Base-by-base conservation (phyloP, 2,329 filamentous ascomycete species). In the Chrysoporthe deuterocubensis region DNA sequence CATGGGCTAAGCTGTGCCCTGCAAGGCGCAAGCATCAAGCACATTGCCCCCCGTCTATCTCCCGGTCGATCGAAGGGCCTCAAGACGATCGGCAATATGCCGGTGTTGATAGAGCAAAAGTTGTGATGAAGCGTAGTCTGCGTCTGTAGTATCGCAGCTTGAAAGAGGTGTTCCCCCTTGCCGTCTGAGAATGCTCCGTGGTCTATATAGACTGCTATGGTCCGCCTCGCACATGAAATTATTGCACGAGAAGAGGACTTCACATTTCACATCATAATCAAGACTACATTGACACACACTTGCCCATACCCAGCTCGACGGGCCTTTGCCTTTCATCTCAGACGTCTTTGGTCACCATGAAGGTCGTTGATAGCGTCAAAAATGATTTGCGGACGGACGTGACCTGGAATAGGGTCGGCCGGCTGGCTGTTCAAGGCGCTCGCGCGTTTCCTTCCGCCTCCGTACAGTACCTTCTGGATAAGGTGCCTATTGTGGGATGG, bases 401-500 rank as follows among this genome's bases (percentile, higher is more conserved):
- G 44, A 81, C 78, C 48, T 76, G 80, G 67, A 77, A 76, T 34
- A 74, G 76, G 61, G 75, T 74, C 6, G 74, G 73, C 37, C 72
- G 75, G 2, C 76, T 79, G 21, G 71, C 76, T 56, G 70, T 67
- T 43, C 69, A 70, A 6, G 74, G 76, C n/a, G 75, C 75, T 9
- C 71, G 69, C 43, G 76, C 76, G n/a, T 71, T 89, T 0, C 87
- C 88, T 0, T 82, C 83, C 2, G 84, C 83, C 9, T 78, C 86
- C 1, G 80, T 76, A 5, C 82, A 87, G 62, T 90, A 91, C 72
- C 77, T 87, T 7, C 69, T 83, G 44, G 86, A 88, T 69, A 90
- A 90, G 74, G 78, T 89, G 3, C 89, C 88, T 1, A 85, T 90
- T 54, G 77, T 87, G 9, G 83, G 86, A 62, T 91, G 89, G 89